Evolutionary conservation across 148 eudicot genomes (phyloP).

Genomic region (Fagopyrum esculentum): DNA sequence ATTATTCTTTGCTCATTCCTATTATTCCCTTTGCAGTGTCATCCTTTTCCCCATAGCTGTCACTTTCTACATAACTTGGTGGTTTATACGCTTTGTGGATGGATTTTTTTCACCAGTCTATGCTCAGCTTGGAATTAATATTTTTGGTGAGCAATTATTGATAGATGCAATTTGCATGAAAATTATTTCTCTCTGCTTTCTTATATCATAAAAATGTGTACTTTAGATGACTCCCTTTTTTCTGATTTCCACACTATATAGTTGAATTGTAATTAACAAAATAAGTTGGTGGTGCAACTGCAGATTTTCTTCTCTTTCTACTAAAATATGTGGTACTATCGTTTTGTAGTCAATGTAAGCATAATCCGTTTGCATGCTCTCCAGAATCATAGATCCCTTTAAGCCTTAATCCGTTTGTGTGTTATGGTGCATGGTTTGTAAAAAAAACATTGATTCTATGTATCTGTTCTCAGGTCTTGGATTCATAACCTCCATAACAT

Average conservation of each 20-base stretch:
- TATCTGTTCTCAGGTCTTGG: conserved; percentile 47
- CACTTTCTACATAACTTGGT: conserved; percentile 85
- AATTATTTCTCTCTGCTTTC: conserved; percentile 2
- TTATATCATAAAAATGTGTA: not conserved
- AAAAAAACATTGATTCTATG: not conserved
- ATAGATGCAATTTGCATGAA: not conserved
- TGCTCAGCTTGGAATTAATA: conserved; percentile 77
- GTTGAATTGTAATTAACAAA: not conserved
- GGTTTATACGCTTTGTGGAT: conserved; percentile 88
- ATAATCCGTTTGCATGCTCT: not conserved
- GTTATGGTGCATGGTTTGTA: not conserved
- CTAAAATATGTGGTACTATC: not conserved
- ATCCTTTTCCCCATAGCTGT: conserved; percentile 80
- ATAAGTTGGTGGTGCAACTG: not conserved
- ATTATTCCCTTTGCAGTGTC: conserved; percentile 51
- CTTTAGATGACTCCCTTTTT: not conserved
- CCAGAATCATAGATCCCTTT: too few species aligned
- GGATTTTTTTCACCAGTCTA: conserved; percentile 87
- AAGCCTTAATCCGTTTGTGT: not conserved
- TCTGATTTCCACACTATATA: not conserved
- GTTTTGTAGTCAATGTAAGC: not conserved
- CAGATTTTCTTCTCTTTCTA: not conserved
- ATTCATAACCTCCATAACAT: conserved; percentile 67
- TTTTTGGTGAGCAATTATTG: conserved; percentile 51
- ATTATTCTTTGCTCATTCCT: conserved; percentile 14